A percentile compares a stretch with the other conserved stretches of the same genome.
Evolutionary conservation across 768 basidiomycete genomes (phyloP).

Genomic region (Tylopilus subfusipes): DNA sequence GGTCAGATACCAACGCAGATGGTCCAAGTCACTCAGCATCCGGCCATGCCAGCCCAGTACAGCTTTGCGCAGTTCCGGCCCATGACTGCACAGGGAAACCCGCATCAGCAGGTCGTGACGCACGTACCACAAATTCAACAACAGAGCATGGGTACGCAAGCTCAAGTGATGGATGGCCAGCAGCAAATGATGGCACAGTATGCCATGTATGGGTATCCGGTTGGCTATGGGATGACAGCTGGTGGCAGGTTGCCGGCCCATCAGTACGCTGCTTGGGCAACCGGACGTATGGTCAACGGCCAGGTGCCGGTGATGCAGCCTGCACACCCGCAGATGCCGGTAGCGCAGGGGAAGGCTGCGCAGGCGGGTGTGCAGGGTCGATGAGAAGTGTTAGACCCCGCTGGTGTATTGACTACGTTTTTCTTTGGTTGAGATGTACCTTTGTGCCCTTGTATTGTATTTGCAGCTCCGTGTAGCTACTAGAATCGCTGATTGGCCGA

Average conservation of each 20-base stretch:
- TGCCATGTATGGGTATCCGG: slow-evolving; percentile 25
- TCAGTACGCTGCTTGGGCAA: slow-evolving; percentile 26
- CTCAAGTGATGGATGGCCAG: slow-evolving; percentile 23
- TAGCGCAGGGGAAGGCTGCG: slow-evolving; percentile 32
- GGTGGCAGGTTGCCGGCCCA: slow-evolving; percentile 13
- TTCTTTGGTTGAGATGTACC: slow-evolving; percentile 3
- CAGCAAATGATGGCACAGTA: slow-evolving; percentile 33
- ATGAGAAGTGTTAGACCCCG: slow-evolving; percentile 16
- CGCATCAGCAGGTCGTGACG: slow-evolving; percentile 24
- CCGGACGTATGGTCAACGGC: slow-evolving; percentile 24
- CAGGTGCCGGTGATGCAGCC: slow-evolving; percentile 30
- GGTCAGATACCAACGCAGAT: slow-evolving; percentile 25
- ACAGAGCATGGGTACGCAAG: slow-evolving; percentile 26
- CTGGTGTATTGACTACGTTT: slow-evolving; percentile 5
- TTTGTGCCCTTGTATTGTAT: slow-evolving; percentile 13
- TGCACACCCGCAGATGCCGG: slow-evolving; percentile 29
- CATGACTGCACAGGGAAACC: slow-evolving; percentile 24
- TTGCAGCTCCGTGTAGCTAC: slow-evolving; percentile 4
- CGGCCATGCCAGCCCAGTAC: slow-evolving; percentile 28
- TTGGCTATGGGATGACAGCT: slow-evolving; percentile 19
- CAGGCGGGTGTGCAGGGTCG: slow-evolving; percentile 34
- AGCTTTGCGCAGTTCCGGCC: slow-evolving; percentile 36
- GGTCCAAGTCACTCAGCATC: slow-evolving; percentile 25
- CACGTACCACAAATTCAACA: slow-evolving; percentile 29
- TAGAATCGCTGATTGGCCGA: slow-evolving; percentile 12